Evolutionary conservation across 176 grass and related monocot species (phyloP).

Genomic region (Neostapfia colusana): DNA sequence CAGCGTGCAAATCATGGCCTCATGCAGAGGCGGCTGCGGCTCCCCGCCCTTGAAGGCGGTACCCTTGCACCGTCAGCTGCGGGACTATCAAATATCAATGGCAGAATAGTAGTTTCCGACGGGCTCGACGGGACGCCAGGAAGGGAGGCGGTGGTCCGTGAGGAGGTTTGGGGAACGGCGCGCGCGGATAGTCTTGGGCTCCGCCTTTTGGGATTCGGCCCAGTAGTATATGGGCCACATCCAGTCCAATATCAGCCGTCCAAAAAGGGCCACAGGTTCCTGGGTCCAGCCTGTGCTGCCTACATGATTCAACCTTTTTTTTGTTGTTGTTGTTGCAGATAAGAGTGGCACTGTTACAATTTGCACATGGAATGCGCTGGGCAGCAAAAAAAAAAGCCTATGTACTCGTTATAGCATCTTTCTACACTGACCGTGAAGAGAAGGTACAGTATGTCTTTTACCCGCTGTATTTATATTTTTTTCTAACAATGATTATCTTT

Average conservation of each 20-base stretch:
- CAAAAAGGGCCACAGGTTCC: neutral
- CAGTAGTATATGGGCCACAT: neutral
- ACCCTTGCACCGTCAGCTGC: too few relatives aligned
- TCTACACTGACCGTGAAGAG: slow-evolving; percentile 11
- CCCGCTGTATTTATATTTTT: slow-evolving; percentile 8
- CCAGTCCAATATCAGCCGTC: neutral
- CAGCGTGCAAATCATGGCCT: too few relatives aligned
- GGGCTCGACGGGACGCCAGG: neutral
- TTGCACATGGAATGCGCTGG: neutral
- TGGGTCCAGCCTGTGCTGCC: too few relatives aligned
- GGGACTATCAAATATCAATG: slow-evolving; percentile 35
- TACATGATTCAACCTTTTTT: too few relatives aligned
- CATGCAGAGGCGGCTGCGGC: too few relatives aligned
- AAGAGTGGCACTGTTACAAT: neutral
- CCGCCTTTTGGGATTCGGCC: neutral
- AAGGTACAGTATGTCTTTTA: neutral
- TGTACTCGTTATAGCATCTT: neutral
- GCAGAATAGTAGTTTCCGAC: neutral
- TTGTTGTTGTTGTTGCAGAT: neutral
- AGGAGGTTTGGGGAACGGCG: slow-evolving; percentile 6
- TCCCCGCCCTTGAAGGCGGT: too few relatives aligned
- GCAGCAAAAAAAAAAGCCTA: too few relatives aligned
- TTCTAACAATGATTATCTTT: slow-evolving; percentile 2
- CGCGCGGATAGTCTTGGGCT: slow-evolving; percentile 13
- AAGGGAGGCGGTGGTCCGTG: neutral